Percentiles rank a stretch among this genome's conserved stretches.
phyloP scores from a whole-genome alignment of 768 basidiomycete genomes.

The Lyophyllum decastes region DNA sequence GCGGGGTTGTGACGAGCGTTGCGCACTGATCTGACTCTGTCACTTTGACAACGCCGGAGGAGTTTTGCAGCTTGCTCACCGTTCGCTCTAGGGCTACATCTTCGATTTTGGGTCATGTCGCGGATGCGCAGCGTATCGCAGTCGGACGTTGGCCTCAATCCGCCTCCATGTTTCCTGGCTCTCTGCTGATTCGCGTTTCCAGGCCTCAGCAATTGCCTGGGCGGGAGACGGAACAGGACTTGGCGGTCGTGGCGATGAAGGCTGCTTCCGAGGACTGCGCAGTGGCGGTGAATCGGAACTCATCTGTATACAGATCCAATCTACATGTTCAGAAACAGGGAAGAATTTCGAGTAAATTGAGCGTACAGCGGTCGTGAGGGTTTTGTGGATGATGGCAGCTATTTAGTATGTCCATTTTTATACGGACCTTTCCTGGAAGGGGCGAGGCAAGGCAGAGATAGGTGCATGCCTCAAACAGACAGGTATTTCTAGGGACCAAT shows the following conservation, averaged over 20 bases:
- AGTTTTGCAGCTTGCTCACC: conserved; percentile 14
- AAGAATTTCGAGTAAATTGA: conserved; percentile 27
- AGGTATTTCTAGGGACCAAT: conserved; percentile 33
- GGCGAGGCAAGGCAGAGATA: conserved; percentile 40
- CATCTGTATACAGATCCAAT: conserved; percentile 40
- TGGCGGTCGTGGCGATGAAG: conserved; percentile 25
- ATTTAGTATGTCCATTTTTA: conserved; percentile 43
- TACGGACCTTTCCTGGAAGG: conserved; percentile 41
- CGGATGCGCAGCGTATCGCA: conserved; percentile 46
- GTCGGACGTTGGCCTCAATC: conserved; percentile 49
- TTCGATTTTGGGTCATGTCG: conserved; percentile 46
- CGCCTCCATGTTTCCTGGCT: conserved; percentile 59
- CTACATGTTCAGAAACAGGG: conserved; percentile 31
- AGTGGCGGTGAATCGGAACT: conserved; percentile 42
- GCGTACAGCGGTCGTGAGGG: conserved; percentile 39
- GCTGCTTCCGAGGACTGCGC: conserved; percentile 32
- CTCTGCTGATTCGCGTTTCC: conserved; percentile 63
- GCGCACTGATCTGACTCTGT: not conserved
- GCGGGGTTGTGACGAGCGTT: not conserved
- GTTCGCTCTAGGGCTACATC: conserved; percentile 39
- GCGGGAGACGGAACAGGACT: conserved; percentile 47
- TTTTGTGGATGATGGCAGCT: conserved; percentile 35
- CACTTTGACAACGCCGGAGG: not conserved
- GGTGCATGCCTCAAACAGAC: conserved; percentile 37
- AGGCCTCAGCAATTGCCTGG: conserved; percentile 68